Evolutionary conservation across 768 basidiomycete species (phyloP).

Genomic region (Lentinus brumalis): DNA sequence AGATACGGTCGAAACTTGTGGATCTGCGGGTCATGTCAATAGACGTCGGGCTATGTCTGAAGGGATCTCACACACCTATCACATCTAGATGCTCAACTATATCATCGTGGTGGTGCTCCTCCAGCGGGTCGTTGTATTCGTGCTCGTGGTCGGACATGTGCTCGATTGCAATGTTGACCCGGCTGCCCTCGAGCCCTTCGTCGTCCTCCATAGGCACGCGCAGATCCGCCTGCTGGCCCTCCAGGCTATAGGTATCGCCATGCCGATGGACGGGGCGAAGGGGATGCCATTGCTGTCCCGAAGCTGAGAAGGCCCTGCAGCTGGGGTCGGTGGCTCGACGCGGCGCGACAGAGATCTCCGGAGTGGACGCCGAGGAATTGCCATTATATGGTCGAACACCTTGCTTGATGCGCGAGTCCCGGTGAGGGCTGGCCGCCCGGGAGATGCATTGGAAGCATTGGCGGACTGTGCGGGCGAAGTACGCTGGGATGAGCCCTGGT

Average conservation of each 20-base stretch:
- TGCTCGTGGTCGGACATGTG: slow-evolving; percentile 6
- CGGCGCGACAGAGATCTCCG: not conserved
- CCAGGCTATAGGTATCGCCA: slow-evolving; percentile 34
- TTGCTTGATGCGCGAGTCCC: slow-evolving; percentile 23
- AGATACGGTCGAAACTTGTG: slow-evolving; percentile 73
- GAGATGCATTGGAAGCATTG: not conserved
- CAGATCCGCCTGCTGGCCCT: slow-evolving; percentile 46
- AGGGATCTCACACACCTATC: slow-evolving; percentile 50
- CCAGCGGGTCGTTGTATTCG: slow-evolving; percentile 21
- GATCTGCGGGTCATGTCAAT: slow-evolving; percentile 46
- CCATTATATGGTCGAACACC: slow-evolving; percentile 28
- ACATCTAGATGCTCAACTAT: slow-evolving; percentile 84
- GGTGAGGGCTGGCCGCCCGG: slow-evolving; percentile 1
- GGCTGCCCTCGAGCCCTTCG: slow-evolving; percentile 49
- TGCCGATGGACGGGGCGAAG: slow-evolving; percentile 1
- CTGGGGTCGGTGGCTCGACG: not conserved
- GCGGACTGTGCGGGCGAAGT: not conserved
- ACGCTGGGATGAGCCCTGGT: not conserved
- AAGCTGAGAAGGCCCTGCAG: not conserved
- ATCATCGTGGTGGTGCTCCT: slow-evolving; percentile 67
- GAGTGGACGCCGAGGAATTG: slow-evolving; percentile 2
- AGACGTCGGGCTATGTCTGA: not conserved
- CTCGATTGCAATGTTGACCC: slow-evolving; percentile 35
- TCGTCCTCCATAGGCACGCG: slow-evolving; percentile 35
- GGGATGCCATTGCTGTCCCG: not conserved